Base-by-base conservation (phyloP, 352 stramenopile species). In the Globisporangium polare region DNA sequence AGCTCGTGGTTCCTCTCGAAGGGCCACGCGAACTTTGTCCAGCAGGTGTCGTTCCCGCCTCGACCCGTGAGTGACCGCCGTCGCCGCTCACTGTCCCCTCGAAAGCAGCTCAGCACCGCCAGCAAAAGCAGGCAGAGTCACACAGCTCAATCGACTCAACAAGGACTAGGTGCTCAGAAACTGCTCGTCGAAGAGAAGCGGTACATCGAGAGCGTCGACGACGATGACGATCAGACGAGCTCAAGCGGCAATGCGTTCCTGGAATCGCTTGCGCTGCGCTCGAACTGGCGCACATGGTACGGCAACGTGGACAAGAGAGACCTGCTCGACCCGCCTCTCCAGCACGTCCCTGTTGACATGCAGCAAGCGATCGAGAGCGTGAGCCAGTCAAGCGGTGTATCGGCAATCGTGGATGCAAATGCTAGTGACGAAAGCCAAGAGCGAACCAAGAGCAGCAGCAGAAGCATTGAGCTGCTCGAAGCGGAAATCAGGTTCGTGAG, bases 241-340 rank as follows among this genome's bases (percentile, higher is more conserved):
- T 35, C 49, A 7, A 42, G 10, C 31, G 37, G 31, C 33, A 86
- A 82, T 20, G 33, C 64, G 3, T 90, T 90, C 53, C 52, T 90
- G 1, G 68, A 81, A 42, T 74, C 70, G 10, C 70, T 90, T 8
- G 55, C 72, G 37, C 59, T 65, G 22, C 68, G 78, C 13, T 77
- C 77, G 3, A 69, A 67, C 15, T 91, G 79, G 79, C 72, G 81
- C 27, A 75, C 77, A n/a, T 89, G 79, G 79, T 90, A 83, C 64
- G 73, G 65, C 20, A 71, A 67, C 7, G 62, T 78, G 24, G 68
- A 86, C 27, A 35, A 70, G 12, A 45, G 69, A 41, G 65, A 79
- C 53, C 53, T 87, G 9, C 52, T 91, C 27, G 81, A 91, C 45
- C 77, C 79, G n/a, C 74, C 78, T 9, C 63, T 88, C 3, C 35